Percentiles rank a stretch among this genome's conserved stretches.
These are phyloP conservation scores for Pestalotiopsis sp. DNA, from an alignment of 2,329 filamentous ascomycete species.

Conservation along the genomic window DNA sequence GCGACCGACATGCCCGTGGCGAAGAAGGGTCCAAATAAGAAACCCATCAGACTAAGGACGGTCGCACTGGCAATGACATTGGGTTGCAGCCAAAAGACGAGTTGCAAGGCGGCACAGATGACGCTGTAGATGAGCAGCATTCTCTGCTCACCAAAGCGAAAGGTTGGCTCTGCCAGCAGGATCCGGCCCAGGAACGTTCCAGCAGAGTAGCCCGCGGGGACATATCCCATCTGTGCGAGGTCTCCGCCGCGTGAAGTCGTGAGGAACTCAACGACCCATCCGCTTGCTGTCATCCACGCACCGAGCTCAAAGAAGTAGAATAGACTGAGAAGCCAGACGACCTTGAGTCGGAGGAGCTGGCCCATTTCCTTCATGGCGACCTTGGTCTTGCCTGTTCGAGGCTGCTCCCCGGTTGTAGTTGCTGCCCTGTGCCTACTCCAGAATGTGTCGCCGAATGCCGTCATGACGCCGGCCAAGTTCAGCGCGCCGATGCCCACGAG, in stretches of 20 bases:
- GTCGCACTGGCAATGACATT: conserved; percentile 59
- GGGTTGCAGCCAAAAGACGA: conserved; percentile 65
- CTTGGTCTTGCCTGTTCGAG: conserved; percentile 20
- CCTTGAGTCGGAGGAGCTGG: conserved; percentile 42
- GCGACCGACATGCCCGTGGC: conserved; percentile 55
- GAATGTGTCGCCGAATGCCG: conserved; percentile 53
- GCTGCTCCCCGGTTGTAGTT: neutral
- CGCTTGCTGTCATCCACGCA: conserved; percentile 53
- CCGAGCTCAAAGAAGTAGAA: conserved; percentile 69
- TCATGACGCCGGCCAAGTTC: conserved; percentile 48
- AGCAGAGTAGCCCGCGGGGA: conserved; percentile 61
- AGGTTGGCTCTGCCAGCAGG: conserved; percentile 59
- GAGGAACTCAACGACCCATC: conserved; percentile 68
- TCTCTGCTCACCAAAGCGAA: conserved; percentile 57
- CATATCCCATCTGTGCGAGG: conserved; percentile 60
- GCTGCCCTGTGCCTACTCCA: conserved; percentile 23
- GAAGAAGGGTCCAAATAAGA: conserved; percentile 57
- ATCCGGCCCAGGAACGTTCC: conserved; percentile 59
- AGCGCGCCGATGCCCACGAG: conserved; percentile 52
- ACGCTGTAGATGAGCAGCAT: conserved; percentile 59
- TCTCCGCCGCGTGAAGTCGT: conserved; percentile 60
- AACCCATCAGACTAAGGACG: conserved; percentile 52
- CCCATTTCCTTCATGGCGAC: conserved; percentile 45
- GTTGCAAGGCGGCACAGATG: conserved; percentile 53
- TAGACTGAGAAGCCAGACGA: conserved; percentile 59